phyloP scores from a whole-genome alignment of 768 basidiomycete genomes.

The Psilocybe sp. region DNA sequence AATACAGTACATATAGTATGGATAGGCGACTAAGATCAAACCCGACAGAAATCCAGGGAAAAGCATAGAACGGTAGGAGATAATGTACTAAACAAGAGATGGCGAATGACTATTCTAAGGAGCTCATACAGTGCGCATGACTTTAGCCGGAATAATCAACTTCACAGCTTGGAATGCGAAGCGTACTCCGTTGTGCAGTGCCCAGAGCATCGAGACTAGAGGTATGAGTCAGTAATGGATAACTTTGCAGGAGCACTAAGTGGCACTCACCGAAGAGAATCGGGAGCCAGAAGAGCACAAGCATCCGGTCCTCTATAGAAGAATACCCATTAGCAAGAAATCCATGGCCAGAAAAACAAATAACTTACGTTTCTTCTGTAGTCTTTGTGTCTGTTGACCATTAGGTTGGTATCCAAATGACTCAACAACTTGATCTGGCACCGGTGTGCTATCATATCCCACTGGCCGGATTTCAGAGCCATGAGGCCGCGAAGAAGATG shows the following conservation, averaged over 20 bases:
- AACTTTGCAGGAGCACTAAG: not conserved
- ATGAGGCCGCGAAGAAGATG: constrained; percentile 21
- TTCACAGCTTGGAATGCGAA: constrained; percentile 50
- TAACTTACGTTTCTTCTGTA: constrained; percentile 68
- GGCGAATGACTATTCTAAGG: constrained; percentile 10
- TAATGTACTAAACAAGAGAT: constrained; percentile 8
- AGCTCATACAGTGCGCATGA: constrained; percentile 33
- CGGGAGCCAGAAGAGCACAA: constrained; percentile 83
- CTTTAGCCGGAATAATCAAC: constrained; percentile 44
- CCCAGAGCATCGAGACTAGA: constrained; percentile 62
- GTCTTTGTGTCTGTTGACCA: constrained; percentile 38
- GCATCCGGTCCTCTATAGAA: constrained; percentile 75
- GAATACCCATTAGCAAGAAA: constrained; percentile 10
- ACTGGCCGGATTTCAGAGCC: constrained; percentile 34
- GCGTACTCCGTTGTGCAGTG: constrained; percentile 51
- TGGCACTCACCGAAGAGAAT: constrained; percentile 68
- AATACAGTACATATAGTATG: constrained; percentile 6
- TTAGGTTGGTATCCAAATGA: constrained; percentile 63
- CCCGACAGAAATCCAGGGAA: constrained; percentile 2
- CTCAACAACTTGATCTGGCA: constrained; percentile 68
- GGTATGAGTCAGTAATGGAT: not conserved
- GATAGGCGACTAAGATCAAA: constrained; percentile 5
- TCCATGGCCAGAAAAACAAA: not conserved
- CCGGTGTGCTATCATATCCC: constrained; percentile 45
- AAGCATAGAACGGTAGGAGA: constrained; percentile 2